phyloP scores from a whole-genome alignment of 768 basidiomycete species.

The Pleurotus salmoneostramineus region DNA sequence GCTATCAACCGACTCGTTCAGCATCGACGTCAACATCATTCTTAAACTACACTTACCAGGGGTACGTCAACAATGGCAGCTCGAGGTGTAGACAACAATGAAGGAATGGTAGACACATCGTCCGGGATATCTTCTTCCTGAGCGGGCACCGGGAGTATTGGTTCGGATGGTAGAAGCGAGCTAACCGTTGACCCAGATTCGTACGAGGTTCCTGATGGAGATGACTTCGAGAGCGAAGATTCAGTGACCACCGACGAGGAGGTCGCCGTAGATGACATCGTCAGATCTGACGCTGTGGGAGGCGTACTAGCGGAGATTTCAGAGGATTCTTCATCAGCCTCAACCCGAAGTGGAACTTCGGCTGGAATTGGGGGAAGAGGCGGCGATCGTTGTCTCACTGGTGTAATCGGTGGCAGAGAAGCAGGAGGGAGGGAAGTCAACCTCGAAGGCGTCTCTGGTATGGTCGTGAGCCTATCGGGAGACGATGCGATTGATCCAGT shows the following conservation, averaged over 20 bases:
- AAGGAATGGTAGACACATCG: conserved; percentile 52
- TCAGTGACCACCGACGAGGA: conserved; percentile 3
- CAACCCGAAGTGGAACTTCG: not conserved
- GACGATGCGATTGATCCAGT: conserved; percentile 45
- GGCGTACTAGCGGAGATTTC: conserved; percentile 1
- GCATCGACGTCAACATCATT: not conserved
- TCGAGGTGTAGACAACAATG: conserved; percentile 47
- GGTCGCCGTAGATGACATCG: not conserved
- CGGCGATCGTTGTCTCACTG: conserved; percentile 10
- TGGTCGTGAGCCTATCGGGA: conserved; percentile 36
- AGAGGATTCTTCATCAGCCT: not conserved
- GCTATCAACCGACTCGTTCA: not conserved
- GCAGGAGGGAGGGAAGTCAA: conserved; percentile 20
- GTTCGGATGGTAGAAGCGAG: conserved; percentile 5
- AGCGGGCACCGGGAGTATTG: conserved; percentile 11
- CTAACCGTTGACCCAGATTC: not conserved
- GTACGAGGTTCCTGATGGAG: not conserved
- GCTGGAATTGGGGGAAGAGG: conserved; percentile 2
- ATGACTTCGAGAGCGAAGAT: conserved; percentile 1
- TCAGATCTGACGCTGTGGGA: conserved; percentile 1
- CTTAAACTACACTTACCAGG: conserved; percentile 27
- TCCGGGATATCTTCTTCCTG: conserved; percentile 13
- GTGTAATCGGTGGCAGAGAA: conserved; percentile 33
- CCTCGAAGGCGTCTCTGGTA: conserved; percentile 35
- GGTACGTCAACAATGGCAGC: conserved; percentile 16